Base-by-base conservation (phyloP, 306 rosid genomes). In the Dalbergia cultrata region DNA sequence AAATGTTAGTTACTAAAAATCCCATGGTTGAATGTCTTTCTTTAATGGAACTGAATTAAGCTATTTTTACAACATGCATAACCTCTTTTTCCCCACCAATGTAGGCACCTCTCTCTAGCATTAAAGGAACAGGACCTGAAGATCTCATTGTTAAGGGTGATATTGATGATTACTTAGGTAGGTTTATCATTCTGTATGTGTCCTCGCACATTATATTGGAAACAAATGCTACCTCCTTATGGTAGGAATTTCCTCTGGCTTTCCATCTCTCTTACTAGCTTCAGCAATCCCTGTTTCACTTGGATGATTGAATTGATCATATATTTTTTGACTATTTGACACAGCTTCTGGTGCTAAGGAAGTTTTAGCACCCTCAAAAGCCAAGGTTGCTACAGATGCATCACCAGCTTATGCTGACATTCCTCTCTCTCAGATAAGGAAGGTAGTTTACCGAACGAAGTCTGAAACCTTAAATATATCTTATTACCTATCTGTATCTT, bases 81-180 rank as follows among this genome's bases (percentile, higher is more conserved):
- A 80, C 17, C 33, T 22, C 8, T 47, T 79, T 49, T 75, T 54
- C 56, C 49, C 59, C 9, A 11, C 78, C 73, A 49, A 43, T 74
- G 1, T 80, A 96, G 99, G 94, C 93, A 62, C 87, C 92, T 62
- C 87, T 93, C 62, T 88, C 98, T 75, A 90, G 92, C 87, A 92
- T 96, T 82, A 93, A 92, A 85, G 99, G 99, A 86, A 93, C 98
- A 47, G 99, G 99, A 79, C 90, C 87, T 67, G 97, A 96, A 69
- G 98, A 97, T 61, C 84, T 87, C 77, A 93, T 96, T 89, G 91
- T 96, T 56, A 96, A 96, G 93, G 98, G 92, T 43, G 99, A 96
- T 84, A 79, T 96, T 81, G 98, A 92, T 31, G 98, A 92, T 75
- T 90, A 89, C 94, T 89, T 96, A 85, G 95, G 99, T 96, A 93